Base-by-base conservation (phyloP, 73 alveolate species). In the Stentor coeruleus region DNA sequence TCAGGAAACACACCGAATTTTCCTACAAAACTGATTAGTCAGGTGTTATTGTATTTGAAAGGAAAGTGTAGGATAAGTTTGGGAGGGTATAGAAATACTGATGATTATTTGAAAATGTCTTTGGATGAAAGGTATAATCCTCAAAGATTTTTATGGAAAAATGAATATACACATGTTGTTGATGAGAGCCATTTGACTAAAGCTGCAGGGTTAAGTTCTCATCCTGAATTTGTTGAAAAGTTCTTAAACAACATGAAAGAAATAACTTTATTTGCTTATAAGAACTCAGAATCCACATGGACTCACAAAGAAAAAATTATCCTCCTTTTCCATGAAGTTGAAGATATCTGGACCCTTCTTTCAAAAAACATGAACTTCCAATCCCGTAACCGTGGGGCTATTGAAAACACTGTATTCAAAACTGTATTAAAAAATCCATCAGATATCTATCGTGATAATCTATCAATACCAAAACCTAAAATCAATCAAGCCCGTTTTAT, bases 1-100 rank as follows among this genome's bases (percentile, higher is more conserved):
- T 4, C 30, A 11, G 58, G 77, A 3, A 55, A 84, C 35, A 72
- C 38, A 82, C 81, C 57, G 59, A 88, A 84, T 2, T 38, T 35
- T 39, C 59, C n/a, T n/a, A 31, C 83, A 2, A 15, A 6, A 20
- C 15, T 15, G 1, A 36, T 37, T 15, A 15, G 33, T 37, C 26
- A 75, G 38, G 39, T n/a, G 39, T 37, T 75, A n/a, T 2, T 75
- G 6, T n/a, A 39, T 20, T 75, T 75, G n/a, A 14, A 37, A 33
- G 38, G n/a, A 75, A 66, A 66, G 2, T 40, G 6, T 33, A 20
- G 80, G 1, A 75, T 6, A 39, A 75, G 33, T 66, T 28, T 20
- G 15, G n/a, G 20, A 28, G 26, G 37, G 1, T 2, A 26, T 1
- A 36, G 30, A 38, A 38, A 75, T 75, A 20, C 72, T 15, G 15